Conservation (phyloP, 2,329 filamentous ascomycete genomes). For the Gaeumannomyces sp. region DNA sequence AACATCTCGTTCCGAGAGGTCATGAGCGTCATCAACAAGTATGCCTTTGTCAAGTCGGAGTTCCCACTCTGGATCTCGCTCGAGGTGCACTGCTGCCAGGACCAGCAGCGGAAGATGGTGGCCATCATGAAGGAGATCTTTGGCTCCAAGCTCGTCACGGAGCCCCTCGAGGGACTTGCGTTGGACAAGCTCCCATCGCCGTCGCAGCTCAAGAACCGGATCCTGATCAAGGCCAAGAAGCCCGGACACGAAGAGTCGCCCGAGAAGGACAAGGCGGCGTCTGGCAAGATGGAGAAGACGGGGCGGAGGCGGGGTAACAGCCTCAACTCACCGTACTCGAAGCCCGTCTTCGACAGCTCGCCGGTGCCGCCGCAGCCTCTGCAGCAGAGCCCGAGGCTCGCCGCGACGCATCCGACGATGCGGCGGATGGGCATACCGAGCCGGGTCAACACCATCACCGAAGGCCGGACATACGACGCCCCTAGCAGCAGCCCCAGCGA, state of each 20-base stretch:
- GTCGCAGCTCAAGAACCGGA: conserved; percentile 73
- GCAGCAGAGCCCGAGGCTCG: conserved; percentile 48
- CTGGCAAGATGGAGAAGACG: conserved; percentile 13
- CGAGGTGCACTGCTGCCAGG: conserved; percentile 82
- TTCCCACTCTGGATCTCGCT: conserved; percentile 93
- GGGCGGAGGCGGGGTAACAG: conserved; percentile 59
- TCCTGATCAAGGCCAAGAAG: conserved; percentile 93
- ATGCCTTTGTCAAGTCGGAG: conserved; percentile 80
- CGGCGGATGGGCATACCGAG: conserved; percentile 43
- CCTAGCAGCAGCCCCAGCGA: conserved; percentile 67
- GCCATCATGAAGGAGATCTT: conserved; percentile 83
- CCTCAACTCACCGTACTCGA: conserved; percentile 69
- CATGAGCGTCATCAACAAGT: conserved; percentile 88
- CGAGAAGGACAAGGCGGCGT: conserved; percentile 19
- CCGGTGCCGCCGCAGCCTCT: conserved; percentile 42
- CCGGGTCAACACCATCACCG: conserved; percentile 52
- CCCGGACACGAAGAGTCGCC: conserved; percentile 48
- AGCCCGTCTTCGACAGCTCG: conserved; percentile 55
- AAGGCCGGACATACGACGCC: conserved; percentile 48
- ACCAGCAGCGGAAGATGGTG: conserved; percentile 84
- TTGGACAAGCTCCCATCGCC: conserved; percentile 72
- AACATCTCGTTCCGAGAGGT: conserved; percentile 87
- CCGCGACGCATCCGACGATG: conserved; percentile 42
- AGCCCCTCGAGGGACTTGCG: conserved; percentile 61
- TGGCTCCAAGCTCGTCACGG: conserved; percentile 68